Conservation (phyloP, 1,139 yeast genomes). For the Blastobotrys niveus region DNA sequence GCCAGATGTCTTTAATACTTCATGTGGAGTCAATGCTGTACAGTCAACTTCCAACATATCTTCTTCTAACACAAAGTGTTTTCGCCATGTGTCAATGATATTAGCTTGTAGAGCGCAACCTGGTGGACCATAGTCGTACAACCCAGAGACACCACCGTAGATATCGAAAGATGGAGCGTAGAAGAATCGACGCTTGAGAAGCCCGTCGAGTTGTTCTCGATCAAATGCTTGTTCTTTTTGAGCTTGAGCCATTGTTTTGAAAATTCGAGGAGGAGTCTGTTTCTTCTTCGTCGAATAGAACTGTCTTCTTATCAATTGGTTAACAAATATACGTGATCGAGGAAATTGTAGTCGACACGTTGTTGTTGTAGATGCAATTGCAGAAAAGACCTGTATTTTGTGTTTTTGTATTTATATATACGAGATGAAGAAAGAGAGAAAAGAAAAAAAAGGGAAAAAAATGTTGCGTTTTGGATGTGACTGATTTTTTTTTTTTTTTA, state of each 20-base stretch:
- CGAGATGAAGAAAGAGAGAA: too few species aligned
- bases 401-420: too few species aligned
- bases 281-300: too few species aligned
- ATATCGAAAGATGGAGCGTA: conserved; percentile 96
- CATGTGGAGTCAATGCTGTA: conserved; percentile 96
- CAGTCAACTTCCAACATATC: conserved; percentile 99
- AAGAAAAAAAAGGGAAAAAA: too few species aligned
- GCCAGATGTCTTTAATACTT: conserved; percentile 96
- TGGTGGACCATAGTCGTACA: conserved; percentile 98
- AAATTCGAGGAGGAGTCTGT: too few species aligned
- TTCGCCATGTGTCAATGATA: conserved; percentile 91
- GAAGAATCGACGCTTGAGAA: conserved; percentile 91
- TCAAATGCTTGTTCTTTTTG: conserved; percentile 40
- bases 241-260: conserved; percentile 10
- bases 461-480: too few species aligned
- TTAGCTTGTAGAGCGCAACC: conserved; percentile 98
- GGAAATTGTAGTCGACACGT: too few species aligned
- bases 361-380: too few species aligned
- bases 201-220: conserved; percentile 84
- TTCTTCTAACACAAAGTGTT: conserved; percentile 94
- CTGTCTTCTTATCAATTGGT: too few species aligned
- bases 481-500: too few species aligned
- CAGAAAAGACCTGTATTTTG: too few species aligned
- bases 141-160: conserved; percentile 97
- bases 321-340: too few species aligned